phyloP scores from a whole-genome alignment of 441 rosid genomes.

The Melastoma candidum region DNA sequence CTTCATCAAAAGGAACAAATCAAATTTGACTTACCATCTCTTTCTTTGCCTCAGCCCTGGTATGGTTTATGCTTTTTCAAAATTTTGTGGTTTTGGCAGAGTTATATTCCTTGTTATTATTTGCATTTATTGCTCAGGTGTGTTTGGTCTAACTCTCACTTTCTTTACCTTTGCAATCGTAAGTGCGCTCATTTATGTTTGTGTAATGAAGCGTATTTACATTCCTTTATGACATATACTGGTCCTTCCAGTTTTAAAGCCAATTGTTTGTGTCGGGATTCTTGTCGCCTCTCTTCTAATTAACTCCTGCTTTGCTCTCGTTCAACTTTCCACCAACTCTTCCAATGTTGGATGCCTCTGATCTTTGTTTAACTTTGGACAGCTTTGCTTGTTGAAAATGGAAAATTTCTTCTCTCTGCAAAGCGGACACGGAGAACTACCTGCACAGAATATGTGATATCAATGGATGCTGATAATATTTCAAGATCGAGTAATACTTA shows the following conservation, averaged over 20 bases:
- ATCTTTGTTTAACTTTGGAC: constrained; percentile 13
- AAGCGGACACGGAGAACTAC: constrained; percentile 87
- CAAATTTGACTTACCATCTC: constrained; percentile 82
- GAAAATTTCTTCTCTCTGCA: constrained; percentile 92
- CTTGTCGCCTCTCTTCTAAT: too few relatives aligned
- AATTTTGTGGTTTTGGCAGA: too few relatives aligned
- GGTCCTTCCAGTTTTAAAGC: too few relatives aligned
- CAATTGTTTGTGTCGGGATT: too few relatives aligned
- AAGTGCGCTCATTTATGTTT: too few relatives aligned
- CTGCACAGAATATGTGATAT: constrained; percentile 85
- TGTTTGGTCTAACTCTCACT: too few relatives aligned
- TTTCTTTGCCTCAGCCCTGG: constrained; percentile 93
- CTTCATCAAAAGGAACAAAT: constrained; percentile 88
- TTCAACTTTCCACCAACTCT: not conserved
- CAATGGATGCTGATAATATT: constrained; percentile 87
- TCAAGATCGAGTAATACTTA: constrained; percentile 84
- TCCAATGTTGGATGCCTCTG: not conserved
- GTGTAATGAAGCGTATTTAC: too few relatives aligned
- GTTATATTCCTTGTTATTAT: too few relatives aligned
- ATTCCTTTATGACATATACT: too few relatives aligned
- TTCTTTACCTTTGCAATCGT: too few relatives aligned
- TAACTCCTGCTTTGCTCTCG: not conserved
- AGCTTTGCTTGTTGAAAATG: constrained; percentile 90
- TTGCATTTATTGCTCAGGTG: too few relatives aligned
- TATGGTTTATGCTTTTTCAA: constrained; percentile 23